phyloP scores from a whole-genome alignment of 768 basidiomycete genomes.

The Agrocybe praecox region DNA sequence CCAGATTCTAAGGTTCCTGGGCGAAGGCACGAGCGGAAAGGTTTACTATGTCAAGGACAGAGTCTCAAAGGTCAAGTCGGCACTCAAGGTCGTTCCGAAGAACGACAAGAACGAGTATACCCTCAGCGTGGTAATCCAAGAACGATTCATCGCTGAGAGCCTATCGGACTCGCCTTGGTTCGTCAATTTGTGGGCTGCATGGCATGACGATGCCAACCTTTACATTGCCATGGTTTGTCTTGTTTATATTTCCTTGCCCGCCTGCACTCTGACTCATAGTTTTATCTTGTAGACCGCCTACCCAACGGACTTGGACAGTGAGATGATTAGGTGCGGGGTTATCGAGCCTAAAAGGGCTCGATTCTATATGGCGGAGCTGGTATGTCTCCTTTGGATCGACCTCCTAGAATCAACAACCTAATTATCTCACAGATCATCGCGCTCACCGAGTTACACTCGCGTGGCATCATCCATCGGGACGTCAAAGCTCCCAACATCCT shows the following conservation, averaged over 20 bases:
- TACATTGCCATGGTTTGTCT: constrained; percentile 26
- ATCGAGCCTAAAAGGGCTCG: constrained; percentile 25
- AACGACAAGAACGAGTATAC: constrained; percentile 13
- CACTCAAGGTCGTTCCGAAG: constrained; percentile 32
- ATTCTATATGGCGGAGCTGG: constrained; percentile 30
- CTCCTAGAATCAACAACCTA: background rate
- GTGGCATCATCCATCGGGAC: constrained; percentile 35
- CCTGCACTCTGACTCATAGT: background rate
- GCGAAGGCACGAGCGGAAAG: constrained; percentile 27
- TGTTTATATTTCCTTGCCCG: background rate
- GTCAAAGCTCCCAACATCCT: constrained; percentile 36
- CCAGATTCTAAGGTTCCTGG: constrained; percentile 25
- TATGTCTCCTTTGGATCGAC: constrained; percentile 4
- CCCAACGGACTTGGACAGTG: constrained; percentile 31
- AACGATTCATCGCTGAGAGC: constrained; percentile 20
- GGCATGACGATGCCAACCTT: constrained; percentile 23
- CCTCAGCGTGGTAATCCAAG: constrained; percentile 16
- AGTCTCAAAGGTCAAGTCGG: constrained; percentile 21
- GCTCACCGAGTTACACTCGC: constrained; percentile 30
- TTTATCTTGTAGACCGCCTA: constrained; percentile 22
- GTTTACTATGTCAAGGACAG: constrained; percentile 29
- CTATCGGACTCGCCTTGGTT: constrained; percentile 24
- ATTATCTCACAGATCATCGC: constrained; percentile 26
- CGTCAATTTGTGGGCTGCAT: constrained; percentile 21
- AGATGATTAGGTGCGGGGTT: constrained; percentile 26